Conservation (phyloP, 176 grass and related monocot genomes). For the Raddia guianensis region DNA sequence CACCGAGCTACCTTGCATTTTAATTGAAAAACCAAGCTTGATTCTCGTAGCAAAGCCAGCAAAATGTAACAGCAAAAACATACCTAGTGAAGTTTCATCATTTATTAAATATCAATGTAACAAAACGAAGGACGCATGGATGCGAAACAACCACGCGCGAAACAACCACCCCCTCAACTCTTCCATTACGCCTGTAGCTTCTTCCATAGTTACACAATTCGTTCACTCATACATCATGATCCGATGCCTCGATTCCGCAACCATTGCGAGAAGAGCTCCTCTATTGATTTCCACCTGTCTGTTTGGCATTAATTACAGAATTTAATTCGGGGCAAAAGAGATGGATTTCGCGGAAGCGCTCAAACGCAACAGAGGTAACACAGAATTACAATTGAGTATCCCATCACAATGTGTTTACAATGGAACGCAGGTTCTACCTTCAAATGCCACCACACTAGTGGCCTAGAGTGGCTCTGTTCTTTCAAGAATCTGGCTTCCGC, state of each 20-base stretch:
- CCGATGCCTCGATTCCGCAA: conserved; percentile 27
- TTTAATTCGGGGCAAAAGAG: conserved; percentile 10
- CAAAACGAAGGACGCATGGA: too few relatives aligned
- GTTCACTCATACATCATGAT: not conserved
- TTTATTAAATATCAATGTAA: too few relatives aligned
- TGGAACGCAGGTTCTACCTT: conserved; percentile 15
- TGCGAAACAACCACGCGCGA: too few relatives aligned
- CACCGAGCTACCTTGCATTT: not conserved
- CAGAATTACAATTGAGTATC: not conserved
- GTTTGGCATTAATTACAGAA: conserved; percentile 19
- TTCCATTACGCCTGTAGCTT: not conserved
- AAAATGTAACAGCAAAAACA: not conserved
- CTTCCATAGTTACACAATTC: conserved; percentile 24
- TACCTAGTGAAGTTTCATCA: not conserved
- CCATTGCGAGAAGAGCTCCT: conserved; percentile 1
- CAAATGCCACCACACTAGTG: conserved; percentile 15
- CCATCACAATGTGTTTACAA: not conserved
- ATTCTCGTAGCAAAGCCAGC: not conserved
- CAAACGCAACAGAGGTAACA: not conserved
- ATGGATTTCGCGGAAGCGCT: conserved; percentile 8
- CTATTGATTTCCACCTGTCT: not conserved
- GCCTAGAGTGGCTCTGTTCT: not conserved
- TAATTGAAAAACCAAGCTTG: too few relatives aligned
- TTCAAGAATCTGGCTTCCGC: conserved; percentile 58
- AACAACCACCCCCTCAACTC: conserved; percentile 20